Conservation (phyloP, 345 rosid genomes). For the Gossypium thurberi region DNA sequence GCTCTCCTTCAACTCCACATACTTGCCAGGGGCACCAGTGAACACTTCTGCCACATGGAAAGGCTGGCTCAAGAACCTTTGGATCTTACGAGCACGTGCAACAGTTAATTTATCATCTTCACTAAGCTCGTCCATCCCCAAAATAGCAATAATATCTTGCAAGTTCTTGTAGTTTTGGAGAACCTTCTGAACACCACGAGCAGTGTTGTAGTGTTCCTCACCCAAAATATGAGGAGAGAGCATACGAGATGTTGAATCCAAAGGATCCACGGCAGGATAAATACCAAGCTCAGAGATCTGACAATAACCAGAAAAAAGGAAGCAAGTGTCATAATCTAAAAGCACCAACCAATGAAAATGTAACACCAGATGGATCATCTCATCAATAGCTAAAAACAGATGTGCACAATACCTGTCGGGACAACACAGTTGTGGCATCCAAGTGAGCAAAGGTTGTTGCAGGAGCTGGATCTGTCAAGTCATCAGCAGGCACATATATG, state of each 20-base stretch:
- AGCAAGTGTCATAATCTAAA: neutral
- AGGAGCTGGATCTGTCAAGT: conserved; percentile 99
- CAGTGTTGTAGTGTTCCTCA: conserved; percentile 89
- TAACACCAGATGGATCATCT: neutral
- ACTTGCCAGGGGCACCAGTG: conserved; percentile 98
- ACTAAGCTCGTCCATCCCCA: conserved; percentile 99
- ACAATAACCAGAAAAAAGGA: neutral
- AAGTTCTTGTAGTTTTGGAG: conserved; percentile 97
- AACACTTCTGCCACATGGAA: conserved; percentile 98
- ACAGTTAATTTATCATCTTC: conserved; percentile 97
- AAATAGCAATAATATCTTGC: conserved; percentile 96
- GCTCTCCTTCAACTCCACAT: conserved; percentile 91
- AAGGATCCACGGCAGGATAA: conserved; percentile 97
- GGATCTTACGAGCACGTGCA: conserved; percentile 97
- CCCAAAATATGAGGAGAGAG: conserved; percentile 96
- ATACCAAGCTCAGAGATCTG: conserved; percentile 98
- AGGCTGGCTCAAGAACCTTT: conserved; percentile 95
- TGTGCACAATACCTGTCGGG: conserved; percentile 63
- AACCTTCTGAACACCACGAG: conserved; percentile 97
- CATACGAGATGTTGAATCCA: conserved; percentile 98
- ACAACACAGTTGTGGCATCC: conserved; percentile 99
- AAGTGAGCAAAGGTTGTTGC: conserved; percentile 98
- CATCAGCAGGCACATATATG: conserved; percentile 98
- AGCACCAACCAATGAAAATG: neutral
- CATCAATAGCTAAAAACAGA: neutral